Conservation (phyloP, 768 basidiomycete genomes). For the Serpula lacrymans region DNA sequence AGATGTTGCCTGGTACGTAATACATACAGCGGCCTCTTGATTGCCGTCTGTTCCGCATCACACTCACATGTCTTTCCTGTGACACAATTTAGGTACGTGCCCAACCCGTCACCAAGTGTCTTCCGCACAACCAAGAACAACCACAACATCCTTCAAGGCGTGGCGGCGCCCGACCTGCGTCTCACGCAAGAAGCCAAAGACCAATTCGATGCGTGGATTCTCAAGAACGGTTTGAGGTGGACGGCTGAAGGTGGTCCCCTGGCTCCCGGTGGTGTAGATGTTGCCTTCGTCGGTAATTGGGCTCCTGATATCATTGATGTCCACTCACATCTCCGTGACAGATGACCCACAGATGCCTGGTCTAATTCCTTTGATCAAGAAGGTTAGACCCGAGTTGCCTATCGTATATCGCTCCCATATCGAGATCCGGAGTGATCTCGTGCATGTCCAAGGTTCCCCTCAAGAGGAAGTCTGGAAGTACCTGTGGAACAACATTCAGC, state of each 20-base stretch:
- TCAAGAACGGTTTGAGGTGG: constrained; percentile 88
- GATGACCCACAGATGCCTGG: constrained; percentile 95
- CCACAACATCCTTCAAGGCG: constrained; percentile 94
- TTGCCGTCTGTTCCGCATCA: too few relatives aligned
- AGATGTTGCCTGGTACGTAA: constrained; percentile 74
- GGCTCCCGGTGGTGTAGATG: constrained; percentile 77
- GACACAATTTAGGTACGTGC: constrained; percentile 65
- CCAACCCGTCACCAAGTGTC: constrained; percentile 83
- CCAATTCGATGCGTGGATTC: constrained; percentile 83
- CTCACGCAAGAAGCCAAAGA: constrained; percentile 77
- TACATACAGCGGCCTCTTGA: constrained; percentile 17
- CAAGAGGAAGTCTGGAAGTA: constrained; percentile 95
- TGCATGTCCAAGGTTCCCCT: constrained; percentile 76
- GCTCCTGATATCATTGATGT: constrained; percentile 1
- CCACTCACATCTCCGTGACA: constrained; percentile 20
- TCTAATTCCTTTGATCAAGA: constrained; percentile 88
- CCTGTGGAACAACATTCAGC: constrained; percentile 88
- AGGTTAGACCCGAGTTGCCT: constrained; percentile 77
- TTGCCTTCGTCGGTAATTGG: constrained; percentile 78
- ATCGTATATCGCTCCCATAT: constrained; percentile 96
- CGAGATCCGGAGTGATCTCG: constrained; percentile 86
- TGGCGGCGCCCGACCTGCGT: constrained; percentile 73
- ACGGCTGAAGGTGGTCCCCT: constrained; percentile 82
- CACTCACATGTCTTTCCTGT: not conserved
- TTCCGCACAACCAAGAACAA: constrained; percentile 96